Evolutionary conservation across 495 filamentous ascomycete species (phyloP).

Genomic region (Paragyromitra xinjiangensis): DNA sequence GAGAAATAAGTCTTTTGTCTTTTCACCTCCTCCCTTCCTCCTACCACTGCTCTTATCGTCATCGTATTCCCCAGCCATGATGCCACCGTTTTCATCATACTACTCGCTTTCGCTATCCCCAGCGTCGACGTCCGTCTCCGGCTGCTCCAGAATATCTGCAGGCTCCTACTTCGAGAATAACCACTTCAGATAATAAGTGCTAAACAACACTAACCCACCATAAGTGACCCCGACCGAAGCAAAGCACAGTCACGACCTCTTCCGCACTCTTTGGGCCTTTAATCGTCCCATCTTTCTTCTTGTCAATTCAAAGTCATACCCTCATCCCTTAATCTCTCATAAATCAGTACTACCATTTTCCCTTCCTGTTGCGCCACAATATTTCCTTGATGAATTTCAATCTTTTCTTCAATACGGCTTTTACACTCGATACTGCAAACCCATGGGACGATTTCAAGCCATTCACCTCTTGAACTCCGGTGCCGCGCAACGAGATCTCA

Average conservation of each 20-base stretch:
- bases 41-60: not conserved
- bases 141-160: not conserved
- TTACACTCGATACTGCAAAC: not conserved
- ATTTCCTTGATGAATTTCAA: not conserved
- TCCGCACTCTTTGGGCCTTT: not conserved
- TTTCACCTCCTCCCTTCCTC: not conserved
- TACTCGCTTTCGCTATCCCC: not conserved
- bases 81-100: not conserved
- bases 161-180: not conserved
- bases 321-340: not conserved
- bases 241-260: not conserved
- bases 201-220: not conserved
- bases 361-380: not conserved
- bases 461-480: not conserved
- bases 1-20: not conserved
- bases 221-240: not conserved
- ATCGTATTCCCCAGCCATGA: not conserved
- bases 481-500: not conserved
- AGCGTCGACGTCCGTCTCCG: not conserved
- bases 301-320: not conserved
- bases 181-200: not conserved
- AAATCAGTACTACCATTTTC: not conserved
- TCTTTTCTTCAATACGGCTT: not conserved
- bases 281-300: not conserved
- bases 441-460: not conserved